Evolutionary conservation across 2,329 filamentous ascomycete genomes (phyloP), one percentile per base, ranked within the genome.

Genomic region (Hymenoscyphus scutula): DNA sequence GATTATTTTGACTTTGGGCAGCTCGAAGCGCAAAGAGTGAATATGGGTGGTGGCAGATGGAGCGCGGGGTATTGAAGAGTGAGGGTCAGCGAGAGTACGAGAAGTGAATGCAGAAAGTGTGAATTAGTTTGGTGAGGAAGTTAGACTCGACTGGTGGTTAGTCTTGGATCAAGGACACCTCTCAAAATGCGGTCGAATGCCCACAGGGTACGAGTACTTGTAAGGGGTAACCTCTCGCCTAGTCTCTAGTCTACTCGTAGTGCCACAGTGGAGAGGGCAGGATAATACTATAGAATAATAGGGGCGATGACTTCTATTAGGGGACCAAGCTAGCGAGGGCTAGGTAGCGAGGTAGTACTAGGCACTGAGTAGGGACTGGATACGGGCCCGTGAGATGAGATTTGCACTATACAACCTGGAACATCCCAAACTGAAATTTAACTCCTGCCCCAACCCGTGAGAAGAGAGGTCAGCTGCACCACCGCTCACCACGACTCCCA

Each of bases 111-210:
- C 34, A 29, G 53, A 30, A 30, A 8, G 15, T 30, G 13, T 30
- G 13, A 8, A 19, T 53, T 53, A 11, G 11, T 53, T 25, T 23
- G 30, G 53, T 54, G 25, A 15, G 5, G 53, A 54, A 25, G 45
- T 23, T 25, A 19, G 19, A 25, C 19, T 51, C 45, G 45, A 51
- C 10, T 13, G 29, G 27, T 30, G 7, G 53, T 32, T 54, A 29
- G 48, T 29, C 27, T 29, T 29, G 6, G 27, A n/a, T 54, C 53
- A 32, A 54, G 53, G 53, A 54, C 53, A 54, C 53, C 25, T 54
- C 53, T 54, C 53, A 54, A 25, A n/a, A 54, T 30, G 41, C 41
- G 41, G 41, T 48, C 41, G 41, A 48, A 51, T 51, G 13, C 34
- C 34, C 27, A n/a, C n/a, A n/a, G n/a, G n/a, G n/a, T n/a, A n/a